Base-by-base conservation (phyloP, 805 yeast species). In the Brettanomyces bruxellensis region DNA sequence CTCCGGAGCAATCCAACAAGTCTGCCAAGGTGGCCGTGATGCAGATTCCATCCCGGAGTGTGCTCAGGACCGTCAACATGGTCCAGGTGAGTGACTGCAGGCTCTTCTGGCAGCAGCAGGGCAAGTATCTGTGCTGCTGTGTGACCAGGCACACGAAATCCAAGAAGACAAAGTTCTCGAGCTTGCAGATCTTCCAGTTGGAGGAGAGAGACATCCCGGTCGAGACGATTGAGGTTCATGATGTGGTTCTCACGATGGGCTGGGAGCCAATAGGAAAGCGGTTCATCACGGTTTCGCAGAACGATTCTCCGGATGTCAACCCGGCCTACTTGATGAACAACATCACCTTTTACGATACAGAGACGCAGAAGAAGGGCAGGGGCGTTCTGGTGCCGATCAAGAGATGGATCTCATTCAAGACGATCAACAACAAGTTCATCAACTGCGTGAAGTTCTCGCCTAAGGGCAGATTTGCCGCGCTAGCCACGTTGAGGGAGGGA, bases 71-170 rank as follows among this genome's bases (percentile, higher is more conserved):
- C 49, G 83, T 91, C 56, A 90, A 91, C 68, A 74, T 93, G 68
- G 89, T 93, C 75, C 96, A 93, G 70, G 99, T 93, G 44, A 78
- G 88, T 47, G 91, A 85, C 61, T 88, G 93, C 69, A 77, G 83
- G 59, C 69, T 93, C 70, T 88, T 82, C 73, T 93, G 99, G 99
- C 98, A 93, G 70, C 82, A 79, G 53, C 81, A 85, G 55, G 88
- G 87, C 52, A 82, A 80, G 57, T 83, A 72, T 64, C 70, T 93
- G 62, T 87, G 96, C 71, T 95, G 90, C 61, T 88, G 86, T 71
- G 96, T 93, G 56, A 96, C 90, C 67, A 87, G 98, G 70, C 96
- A 89, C 69, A 87, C 97, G 47, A 93, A 93, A 69, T 84, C 96
- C 43, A 86, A 84, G 66, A 93, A 95, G 78, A 86, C 96, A 22